Percentiles rank a stretch among this genome's conserved stretches.
phyloP scores from a whole-genome alignment of 164 flowering plant genomes.

The Tetracentron sinense region DNA sequence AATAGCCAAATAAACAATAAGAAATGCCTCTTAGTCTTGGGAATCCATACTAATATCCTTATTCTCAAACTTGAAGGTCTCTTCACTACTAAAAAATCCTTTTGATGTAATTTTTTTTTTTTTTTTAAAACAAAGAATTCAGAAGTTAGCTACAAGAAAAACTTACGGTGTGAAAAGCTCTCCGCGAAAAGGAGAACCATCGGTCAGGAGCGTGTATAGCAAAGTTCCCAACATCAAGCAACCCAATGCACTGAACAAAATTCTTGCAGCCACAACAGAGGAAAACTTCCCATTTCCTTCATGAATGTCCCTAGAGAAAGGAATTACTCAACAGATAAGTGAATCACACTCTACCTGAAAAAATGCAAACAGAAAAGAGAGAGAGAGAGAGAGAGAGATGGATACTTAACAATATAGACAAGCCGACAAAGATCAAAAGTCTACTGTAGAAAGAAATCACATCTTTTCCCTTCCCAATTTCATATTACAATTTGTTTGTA shows the following conservation, averaged over 20 bases:
- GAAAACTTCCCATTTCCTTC: constrained; percentile 29
- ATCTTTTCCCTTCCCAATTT: no score
- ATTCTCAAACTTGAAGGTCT: not conserved
- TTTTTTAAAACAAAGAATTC: not conserved
- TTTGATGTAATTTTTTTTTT: not conserved
- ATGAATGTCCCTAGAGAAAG: constrained; percentile 30
- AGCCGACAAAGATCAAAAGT: not conserved
- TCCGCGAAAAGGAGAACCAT: constrained; percentile 74
- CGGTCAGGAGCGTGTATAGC: constrained; percentile 55
- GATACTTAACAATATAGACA: not conserved
- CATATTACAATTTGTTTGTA: no score
- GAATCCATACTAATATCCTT: not conserved
- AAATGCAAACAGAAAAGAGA: not conserved
- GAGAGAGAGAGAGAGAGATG: not conserved
- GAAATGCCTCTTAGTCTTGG: not conserved
- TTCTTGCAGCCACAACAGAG: constrained; percentile 44
- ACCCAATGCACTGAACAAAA: constrained; percentile 52
- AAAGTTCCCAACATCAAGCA: constrained; percentile 68
- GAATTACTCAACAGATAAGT: not conserved
- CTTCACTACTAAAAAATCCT: not conserved
- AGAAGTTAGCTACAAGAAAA: constrained; percentile 1
- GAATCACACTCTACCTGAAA: not conserved
- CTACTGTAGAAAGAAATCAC: no score
- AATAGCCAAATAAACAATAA: not conserved
- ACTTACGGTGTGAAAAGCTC: constrained; percentile 78